Base-by-base conservation (phyloP, 176 grass and related monocot genomes). In the Musa schizocarpa region DNA sequence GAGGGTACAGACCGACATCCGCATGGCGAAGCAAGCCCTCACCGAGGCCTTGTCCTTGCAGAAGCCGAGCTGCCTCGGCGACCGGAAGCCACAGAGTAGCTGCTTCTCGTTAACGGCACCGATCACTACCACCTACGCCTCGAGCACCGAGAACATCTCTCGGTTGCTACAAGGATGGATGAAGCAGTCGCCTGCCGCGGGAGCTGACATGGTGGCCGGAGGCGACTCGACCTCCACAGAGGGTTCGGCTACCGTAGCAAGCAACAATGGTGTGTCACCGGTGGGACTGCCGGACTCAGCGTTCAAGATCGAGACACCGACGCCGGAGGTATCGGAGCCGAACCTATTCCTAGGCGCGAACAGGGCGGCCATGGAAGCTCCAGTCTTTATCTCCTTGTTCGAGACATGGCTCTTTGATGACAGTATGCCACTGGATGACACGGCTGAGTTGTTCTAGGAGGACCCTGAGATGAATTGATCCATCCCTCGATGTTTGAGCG, bases 91-190 rank as follows among this genome's bases (percentile, higher is more conserved):
- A 43, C 34, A 43, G 0, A 43, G 34, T 6, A 43, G 34, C 34
- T 4, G 34, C 34, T 43, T 43, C 34, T 43, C 34, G 34, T 43
- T 43, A 5, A 43, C 34, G 34, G 34, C 34, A 43, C 34, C 34
- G 0, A 43, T 43, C 34, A 80, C 72, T 16, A 24, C 81, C 54
- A 81, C 91, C 53, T 97, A 97, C 69, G 94, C 88, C 19, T 97
- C 94, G 9, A 97, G 84, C 80, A 83, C 94, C 9, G 94, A 93
- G 43, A 97, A 97, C 79, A 97, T 97, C 53, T 89, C 94, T 59
- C 84, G 82, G 71, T 77, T 97, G 52, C 90, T 97, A 27, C 80
- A 97, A 57, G 83, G 88, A 17, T 93, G 94, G 94, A 86, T 91
- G 78, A 86, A 79, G 63, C 17, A 7, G 62, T 27, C 34, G 70